Base-by-base conservation (phyloP, 495 filamentous ascomycete genomes). In the Aspergillus affinis region DNA sequence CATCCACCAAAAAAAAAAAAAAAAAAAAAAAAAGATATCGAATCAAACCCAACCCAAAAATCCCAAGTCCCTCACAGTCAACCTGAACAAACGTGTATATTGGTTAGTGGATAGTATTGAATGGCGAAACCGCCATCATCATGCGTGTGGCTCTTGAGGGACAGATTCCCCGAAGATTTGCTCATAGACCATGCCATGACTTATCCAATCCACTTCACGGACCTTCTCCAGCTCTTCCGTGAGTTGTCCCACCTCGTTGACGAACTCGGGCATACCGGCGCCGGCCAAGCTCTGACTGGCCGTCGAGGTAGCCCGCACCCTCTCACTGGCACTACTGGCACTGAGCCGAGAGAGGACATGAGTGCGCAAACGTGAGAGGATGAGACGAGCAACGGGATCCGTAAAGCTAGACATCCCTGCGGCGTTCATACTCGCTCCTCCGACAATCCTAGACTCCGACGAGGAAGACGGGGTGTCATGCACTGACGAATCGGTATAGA, bases 191-290 rank as follows among this genome's bases (percentile, higher is more conserved):
- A 71, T 57, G 26, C 84, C 85, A 76, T 97, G 95, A 48, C 86
- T 84, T 54, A 84, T 81, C 70, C 91, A 86, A 72, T 98, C 93
- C 36, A 96, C 88, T 48, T 82, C 82, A 12, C 88, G 85, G 23
- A 96, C 85, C 67, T 83, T 85, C 58, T 82, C 81, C 62, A 96
- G 70, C 74, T 89, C 87, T 15, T 96, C 93, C 15, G 92, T 89
- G 62, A 96, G 82, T 32, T 87, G 84, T 6, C 89, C 86, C n/a
- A 98, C 86, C 67, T 86, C 87, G 51, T 78, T 85, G n/a, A 93
- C 88, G 74, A 96, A 97, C 73, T 98, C 94, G 0, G 88, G 86
- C 73, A 98, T 81, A 0, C 94, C 95, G 45, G 88, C 82, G 2
- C 83, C 81, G 2, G 90, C 89, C 17, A 98, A 78, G 50, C 86